Evolutionary conservation across 768 basidiomycete genomes (phyloP).

Genomic region (Podaxis carcinomalis): DNA sequence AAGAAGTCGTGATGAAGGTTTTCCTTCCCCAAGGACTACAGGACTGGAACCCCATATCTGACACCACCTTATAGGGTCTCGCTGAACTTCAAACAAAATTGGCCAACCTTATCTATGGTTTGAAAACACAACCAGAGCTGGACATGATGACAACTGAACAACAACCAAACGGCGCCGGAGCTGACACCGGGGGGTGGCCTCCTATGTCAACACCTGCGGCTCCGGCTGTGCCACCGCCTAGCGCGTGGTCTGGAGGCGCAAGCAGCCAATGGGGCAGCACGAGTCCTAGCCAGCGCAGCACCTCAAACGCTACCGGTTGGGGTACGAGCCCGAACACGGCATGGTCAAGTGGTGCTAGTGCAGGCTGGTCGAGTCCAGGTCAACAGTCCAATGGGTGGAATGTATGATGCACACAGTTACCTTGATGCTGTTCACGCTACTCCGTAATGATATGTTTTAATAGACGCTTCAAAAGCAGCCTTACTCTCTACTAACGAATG

Average conservation of each 20-base stretch:
- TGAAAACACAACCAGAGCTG: constrained; percentile 60
- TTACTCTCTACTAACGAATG: not conserved
- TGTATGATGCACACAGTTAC: constrained; percentile 21
- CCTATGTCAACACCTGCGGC: constrained; percentile 18
- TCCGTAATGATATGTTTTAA: not conserved
- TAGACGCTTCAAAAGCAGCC: not conserved
- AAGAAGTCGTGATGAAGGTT: constrained; percentile 88
- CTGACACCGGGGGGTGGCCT: constrained; percentile 21
- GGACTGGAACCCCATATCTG: not conserved
- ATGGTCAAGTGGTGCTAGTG: constrained; percentile 11
- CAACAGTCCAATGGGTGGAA: constrained; percentile 56
- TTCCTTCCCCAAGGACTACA: not conserved
- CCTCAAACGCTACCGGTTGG: constrained; percentile 3
- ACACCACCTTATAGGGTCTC: constrained; percentile 50
- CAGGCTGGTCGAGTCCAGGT: constrained; percentile 18
- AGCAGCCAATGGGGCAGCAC: constrained; percentile 16
- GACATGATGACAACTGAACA: constrained; percentile 45
- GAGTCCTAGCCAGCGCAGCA: constrained; percentile 8
- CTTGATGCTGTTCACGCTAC: not conserved
- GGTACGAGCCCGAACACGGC: constrained; percentile 9
- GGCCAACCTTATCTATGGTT: constrained; percentile 71
- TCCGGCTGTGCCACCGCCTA: constrained; percentile 16
- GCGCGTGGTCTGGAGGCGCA: constrained; percentile 23
- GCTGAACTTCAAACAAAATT: constrained; percentile 77
- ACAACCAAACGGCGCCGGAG: constrained; percentile 24